Evolutionary conservation across 2,329 filamentous ascomycete species (phyloP).

Genomic region (Alternaria ventricosa): DNA sequence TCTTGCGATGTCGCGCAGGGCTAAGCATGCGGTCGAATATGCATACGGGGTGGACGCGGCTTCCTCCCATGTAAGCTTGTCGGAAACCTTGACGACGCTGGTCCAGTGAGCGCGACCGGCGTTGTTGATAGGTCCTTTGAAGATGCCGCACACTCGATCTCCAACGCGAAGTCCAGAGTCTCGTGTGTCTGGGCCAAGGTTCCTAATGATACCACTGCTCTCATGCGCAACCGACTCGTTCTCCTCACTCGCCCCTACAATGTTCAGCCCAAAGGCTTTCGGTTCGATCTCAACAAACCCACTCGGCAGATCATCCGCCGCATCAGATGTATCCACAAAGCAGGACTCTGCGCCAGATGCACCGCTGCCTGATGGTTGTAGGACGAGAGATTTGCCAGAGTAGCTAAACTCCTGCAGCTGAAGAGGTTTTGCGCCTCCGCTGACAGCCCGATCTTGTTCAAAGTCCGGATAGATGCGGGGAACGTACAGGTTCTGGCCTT

Average conservation of each 20-base stretch:
- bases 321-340: background rate
- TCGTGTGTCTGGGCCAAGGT: background rate
- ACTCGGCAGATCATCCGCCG: background rate
- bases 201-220: background rate
- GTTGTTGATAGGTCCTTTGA: background rate
- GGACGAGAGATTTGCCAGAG: background rate
- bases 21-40: background rate
- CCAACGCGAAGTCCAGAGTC: background rate
- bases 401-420: background rate
- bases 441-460: background rate
- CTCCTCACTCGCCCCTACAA: background rate
- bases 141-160: constrained; percentile 3
- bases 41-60: background rate
- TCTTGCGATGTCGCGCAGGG: background rate
- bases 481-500: background rate
- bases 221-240: background rate
- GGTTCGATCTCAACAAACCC: background rate
- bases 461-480: background rate
- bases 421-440: background rate
- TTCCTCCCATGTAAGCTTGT: background rate
- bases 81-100: background rate
- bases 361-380: background rate
- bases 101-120: background rate
- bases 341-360: background rate
- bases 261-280: background rate